These are phyloP conservation scores for Calonectria hongkongensis DNA, from an alignment of 2,329 filamentous ascomycete genomes.

Conservation along the genomic window DNA sequence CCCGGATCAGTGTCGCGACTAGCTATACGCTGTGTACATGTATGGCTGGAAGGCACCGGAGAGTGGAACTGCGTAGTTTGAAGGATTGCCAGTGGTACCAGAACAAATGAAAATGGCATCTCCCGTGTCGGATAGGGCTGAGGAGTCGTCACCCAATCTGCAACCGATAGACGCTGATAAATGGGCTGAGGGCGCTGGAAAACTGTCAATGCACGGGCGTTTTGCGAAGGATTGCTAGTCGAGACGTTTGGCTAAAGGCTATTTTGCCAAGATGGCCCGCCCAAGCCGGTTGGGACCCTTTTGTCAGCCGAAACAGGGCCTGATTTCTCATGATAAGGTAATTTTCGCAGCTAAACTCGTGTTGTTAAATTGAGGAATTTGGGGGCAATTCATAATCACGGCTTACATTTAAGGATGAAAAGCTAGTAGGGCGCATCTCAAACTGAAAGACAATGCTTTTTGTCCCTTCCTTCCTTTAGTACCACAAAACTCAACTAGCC, in stretches of 20 bases:
- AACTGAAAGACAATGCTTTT: too few species aligned
- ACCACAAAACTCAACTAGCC: too few species aligned
- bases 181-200: background rate
- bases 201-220: constrained; percentile 7
- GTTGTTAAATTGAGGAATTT: background rate
- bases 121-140: constrained; percentile 25
- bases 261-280: background rate
- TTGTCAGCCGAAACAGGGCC: background rate
- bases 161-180: background rate
- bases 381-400: background rate
- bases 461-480: too few species aligned
- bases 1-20: background rate
- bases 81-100: constrained; percentile 2
- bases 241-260: constrained; percentile 6
- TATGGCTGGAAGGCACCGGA: background rate
- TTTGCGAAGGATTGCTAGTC: constrained; percentile 11
- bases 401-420: too few species aligned
- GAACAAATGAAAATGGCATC: background rate
- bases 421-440: too few species aligned
- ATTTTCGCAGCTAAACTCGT: background rate
- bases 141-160: constrained; percentile 16
- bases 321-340: background rate
- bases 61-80: background rate
- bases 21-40: constrained; percentile 33
- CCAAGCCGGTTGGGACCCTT: background rate